phyloP scores from a whole-genome alignment of 2,329 filamentous ascomycete species.

The Colletotrichum ledebouriae region DNA sequence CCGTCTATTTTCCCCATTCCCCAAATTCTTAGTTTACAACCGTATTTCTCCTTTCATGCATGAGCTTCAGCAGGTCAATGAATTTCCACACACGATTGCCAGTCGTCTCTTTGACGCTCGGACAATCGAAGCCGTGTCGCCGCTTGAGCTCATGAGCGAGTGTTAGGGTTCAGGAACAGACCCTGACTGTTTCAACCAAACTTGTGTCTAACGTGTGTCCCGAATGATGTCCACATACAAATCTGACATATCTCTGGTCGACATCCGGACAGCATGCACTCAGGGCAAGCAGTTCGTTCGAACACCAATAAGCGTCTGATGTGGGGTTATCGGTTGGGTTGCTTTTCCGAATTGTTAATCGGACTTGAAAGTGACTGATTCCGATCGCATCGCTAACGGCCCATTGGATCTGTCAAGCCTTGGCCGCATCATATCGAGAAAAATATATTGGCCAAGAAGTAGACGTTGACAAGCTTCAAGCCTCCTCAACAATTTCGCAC shows the following conservation, averaged over 20 bases:
- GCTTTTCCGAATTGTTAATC: not conserved
- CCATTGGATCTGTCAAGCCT: not conserved
- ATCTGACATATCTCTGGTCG: not conserved
- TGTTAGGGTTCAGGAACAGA: not conserved
- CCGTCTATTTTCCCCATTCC: no score
- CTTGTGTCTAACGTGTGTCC: not conserved
- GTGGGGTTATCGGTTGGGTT: not conserved
- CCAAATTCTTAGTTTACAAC: no score
- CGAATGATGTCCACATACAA: not conserved
- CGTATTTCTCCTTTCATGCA: no score
- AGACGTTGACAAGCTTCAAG: not conserved
- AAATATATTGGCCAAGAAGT: not conserved
- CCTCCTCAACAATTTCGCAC: no score
- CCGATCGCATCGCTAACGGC: not conserved
- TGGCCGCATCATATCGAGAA: not conserved
- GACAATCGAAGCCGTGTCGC: not conserved
- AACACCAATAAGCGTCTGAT: not conserved
- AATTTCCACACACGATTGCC: no score
- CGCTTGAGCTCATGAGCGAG: not conserved
- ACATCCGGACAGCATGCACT: not conserved
- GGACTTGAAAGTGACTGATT: not conserved
- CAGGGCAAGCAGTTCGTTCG: constrained; percentile 7
- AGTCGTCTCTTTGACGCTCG: no score
- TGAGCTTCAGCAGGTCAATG: no score
- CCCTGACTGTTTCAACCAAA: constrained; percentile 12